Base-by-base conservation (phyloP, 495 filamentous ascomycete species). In the Penicillium ucsense region DNA sequence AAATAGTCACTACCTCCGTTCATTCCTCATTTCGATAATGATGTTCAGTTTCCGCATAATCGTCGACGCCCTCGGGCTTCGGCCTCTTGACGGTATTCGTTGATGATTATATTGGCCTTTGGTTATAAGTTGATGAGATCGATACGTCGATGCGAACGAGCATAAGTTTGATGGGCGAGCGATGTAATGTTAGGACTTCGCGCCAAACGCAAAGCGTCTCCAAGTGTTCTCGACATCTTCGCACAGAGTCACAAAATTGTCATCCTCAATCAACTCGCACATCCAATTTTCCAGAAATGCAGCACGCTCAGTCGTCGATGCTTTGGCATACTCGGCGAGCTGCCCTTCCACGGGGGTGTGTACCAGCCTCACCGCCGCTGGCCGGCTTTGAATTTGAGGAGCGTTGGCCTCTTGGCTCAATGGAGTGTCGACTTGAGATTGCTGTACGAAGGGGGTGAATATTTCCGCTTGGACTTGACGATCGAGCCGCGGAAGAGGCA, bases 181-280 rank as follows among this genome's bases (percentile, higher is more conserved):
- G 36, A 39, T 51, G 29, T 9, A 20, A n/a, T 30, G 31, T 41
- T 5, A 57, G 11, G 40, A 31, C 31, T 40, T 59, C 37, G 51
- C 57, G 3, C 72, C 70, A 50, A 73, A 54, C 10, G 62, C 65
- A 51, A 75, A 64, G 28, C 72, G 67, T 40, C 49, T 58, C 71
- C 72, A 76, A 6, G 64, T 55, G 1, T 55, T 59, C 46, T 78
- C 70, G 1, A 76, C 54, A 61, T 73, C 72, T 40, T 66, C 55
- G 31, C 64, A 68, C 8, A 78, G 56, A 35, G 61, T 51, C 29
- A 65, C 45, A 35, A 78, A 78, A 4, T 52, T 56, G 31, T 73
- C 68, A 39, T 78, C 70, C 31, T 71, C 54, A 3, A 76, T 48
- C 39, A 69, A 62, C 29, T 65, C 59, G 35, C 65, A 69, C 42